Base-by-base conservation (phyloP, 805 yeast genomes). In the Candida anglica region DNA sequence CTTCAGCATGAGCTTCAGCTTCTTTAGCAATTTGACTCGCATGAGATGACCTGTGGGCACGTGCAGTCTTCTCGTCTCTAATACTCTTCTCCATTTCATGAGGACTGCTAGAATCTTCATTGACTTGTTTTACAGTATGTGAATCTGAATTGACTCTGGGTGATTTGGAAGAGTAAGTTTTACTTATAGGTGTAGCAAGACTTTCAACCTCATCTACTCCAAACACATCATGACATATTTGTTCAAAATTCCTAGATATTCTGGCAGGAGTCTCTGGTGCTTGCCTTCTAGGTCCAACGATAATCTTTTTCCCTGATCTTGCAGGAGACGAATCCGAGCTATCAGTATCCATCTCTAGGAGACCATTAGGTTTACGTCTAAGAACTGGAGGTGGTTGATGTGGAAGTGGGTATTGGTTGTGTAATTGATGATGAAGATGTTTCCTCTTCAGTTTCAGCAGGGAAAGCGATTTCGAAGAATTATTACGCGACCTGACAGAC, bases 181-280 rank as follows among this genome's bases (percentile, higher is more conserved):
- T n/a, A n/a, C n/a, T n/a, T n/a, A n/a, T n/a, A n/a, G n/a, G n/a
- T n/a, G n/a, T n/a, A n/a, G n/a, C n/a, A n/a, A n/a, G n/a, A 21
- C 40, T 43, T 30, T 27, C 25, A 13, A 15, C 26, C 17, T 30
- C 29, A 9, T 45, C 52, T 13, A 54, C 54, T 15, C 48, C 51
- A 38, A 62, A 60, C 29, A 52, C 46, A 34, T 59, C 60, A 31
- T 53, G 65, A 36, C 63, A 57, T 21, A 60, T 53, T 31, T 40
- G 30, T 33, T 52, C 55, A 40, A 63, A 63, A 35, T 58, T 56
- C n/a, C n/a, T n/a, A n/a, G n/a, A n/a, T n/a, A n/a, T n/a, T n/a
- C n/a, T n/a, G n/a, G n/a, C n/a, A n/a, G n/a, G n/a, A n/a, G n/a
- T n/a, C n/a, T n/a, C n/a, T n/a, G n/a, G n/a, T n/a, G n/a, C n/a